Evolutionary conservation across 345 rosid species (phyloP).

Genomic region (Dovyalis caffra): DNA sequence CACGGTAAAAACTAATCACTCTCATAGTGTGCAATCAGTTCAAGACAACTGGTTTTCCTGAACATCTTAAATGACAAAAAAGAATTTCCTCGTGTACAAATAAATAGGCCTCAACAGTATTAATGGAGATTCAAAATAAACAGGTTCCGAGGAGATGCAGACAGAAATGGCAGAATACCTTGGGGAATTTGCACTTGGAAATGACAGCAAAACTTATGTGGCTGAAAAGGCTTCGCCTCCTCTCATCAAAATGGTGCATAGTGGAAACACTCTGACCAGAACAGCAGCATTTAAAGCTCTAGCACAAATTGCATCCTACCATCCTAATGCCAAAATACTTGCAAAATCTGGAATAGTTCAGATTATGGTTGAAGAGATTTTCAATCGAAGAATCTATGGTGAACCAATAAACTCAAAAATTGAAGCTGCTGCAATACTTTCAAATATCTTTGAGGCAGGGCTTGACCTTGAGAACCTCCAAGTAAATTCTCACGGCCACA

Average conservation of each 20-base stretch:
- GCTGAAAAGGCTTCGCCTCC: constrained; percentile 66
- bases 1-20: no score
- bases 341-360: constrained; percentile 57
- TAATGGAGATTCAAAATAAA: constrained; percentile 8
- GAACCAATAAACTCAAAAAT: constrained; percentile 60
- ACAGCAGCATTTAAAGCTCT: constrained; percentile 67
- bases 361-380: constrained; percentile 72
- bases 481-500: constrained; percentile 64
- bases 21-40: not conserved
- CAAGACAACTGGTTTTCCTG: not conserved
- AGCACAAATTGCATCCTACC: constrained; percentile 62
- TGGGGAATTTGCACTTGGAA: constrained; percentile 57
- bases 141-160: constrained; percentile 70
- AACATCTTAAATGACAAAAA: not conserved
- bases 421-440: constrained; percentile 73
- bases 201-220: constrained; percentile 54
- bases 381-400: constrained; percentile 45
- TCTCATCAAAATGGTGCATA: constrained; percentile 62
- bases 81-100: not conserved
- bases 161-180: constrained; percentile 71
- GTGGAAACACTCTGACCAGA: constrained; percentile 49
- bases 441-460: constrained; percentile 73
- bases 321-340: constrained; percentile 56
- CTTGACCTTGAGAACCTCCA: constrained; percentile 49
- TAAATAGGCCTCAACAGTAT: not conserved